Percentiles rank a stretch among this genome's conserved stretches.
phyloP scores from a whole-genome alignment of 2,329 filamentous ascomycete genomes.

The Penicillium sp. region DNA sequence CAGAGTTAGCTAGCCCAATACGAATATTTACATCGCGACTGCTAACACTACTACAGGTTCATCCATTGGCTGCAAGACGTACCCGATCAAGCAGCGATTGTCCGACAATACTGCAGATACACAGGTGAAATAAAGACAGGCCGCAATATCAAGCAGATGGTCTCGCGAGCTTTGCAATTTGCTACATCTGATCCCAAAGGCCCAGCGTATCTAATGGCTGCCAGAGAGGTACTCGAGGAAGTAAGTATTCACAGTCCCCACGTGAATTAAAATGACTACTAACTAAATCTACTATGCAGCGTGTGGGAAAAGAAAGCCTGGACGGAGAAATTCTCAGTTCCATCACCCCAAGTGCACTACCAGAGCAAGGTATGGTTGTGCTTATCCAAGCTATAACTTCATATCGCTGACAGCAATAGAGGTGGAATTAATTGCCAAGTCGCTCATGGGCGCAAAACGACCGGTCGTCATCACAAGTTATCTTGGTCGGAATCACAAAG shows the following conservation, averaged over 20 bases:
- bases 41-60: constrained; percentile 9
- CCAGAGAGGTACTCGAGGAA: constrained; percentile 77
- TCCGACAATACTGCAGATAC: constrained; percentile 81
- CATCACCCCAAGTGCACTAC: constrained; percentile 10
- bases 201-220: constrained; percentile 73
- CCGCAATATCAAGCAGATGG: constrained; percentile 79
- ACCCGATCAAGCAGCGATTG: constrained; percentile 72
- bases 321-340: constrained; percentile 14
- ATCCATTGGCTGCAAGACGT: constrained; percentile 83
- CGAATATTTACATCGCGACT: background rate
- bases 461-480: constrained; percentile 52
- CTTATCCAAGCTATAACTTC: background rate
- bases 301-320: constrained; percentile 15
- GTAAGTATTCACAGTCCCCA: constrained; percentile 52
- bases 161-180: constrained; percentile 77
- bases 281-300: background rate
- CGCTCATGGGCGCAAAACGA: constrained; percentile 43
- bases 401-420: constrained; percentile 8
- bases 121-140: constrained; percentile 76
- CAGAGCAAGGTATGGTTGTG: constrained; percentile 8
- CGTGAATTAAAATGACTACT: background rate
- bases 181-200: constrained; percentile 71
- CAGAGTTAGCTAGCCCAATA: constrained; percentile 55
- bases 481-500: constrained; percentile 45
- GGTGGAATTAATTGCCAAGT: constrained; percentile 40